Conservation (phyloP, 108 stramenopile genomes). For the Nitzschia sp. region DNA sequence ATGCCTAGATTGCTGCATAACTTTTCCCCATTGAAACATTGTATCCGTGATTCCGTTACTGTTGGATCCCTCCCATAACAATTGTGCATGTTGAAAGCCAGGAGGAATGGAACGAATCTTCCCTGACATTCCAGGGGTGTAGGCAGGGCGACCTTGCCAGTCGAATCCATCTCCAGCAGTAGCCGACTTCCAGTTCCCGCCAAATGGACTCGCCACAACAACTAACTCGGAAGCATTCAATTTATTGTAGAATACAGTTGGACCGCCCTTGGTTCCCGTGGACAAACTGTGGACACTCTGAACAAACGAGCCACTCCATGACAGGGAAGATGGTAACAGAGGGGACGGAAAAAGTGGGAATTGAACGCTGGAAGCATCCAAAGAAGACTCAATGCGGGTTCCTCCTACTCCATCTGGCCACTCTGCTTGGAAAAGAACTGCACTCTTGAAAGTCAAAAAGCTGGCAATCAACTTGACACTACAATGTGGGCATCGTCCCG, state of each 20-base stretch:
- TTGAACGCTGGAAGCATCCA: background rate
- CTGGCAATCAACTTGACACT: too few relatives aligned
- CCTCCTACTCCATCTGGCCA: slow-evolving; percentile 27
- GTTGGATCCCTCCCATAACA: slow-evolving; percentile 15
- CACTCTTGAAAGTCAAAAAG: slow-evolving; percentile 4
- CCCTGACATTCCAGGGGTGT: slow-evolving; percentile 29
- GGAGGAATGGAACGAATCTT: slow-evolving; percentile 14
- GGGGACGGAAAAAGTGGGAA: slow-evolving; percentile 27
- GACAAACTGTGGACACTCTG: slow-evolving; percentile 30
- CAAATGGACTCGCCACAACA: slow-evolving; percentile 21
- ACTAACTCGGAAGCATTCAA: slow-evolving; percentile 16
- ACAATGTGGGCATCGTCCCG: too few relatives aligned
- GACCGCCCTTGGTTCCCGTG: slow-evolving; percentile 39
- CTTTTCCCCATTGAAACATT: slow-evolving; percentile 35
- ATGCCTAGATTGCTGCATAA: slow-evolving; percentile 12
- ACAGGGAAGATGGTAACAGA: slow-evolving; percentile 12
- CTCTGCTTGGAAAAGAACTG: slow-evolving; percentile 24
- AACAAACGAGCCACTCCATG: slow-evolving; percentile 41
- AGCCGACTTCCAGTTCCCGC: slow-evolving; percentile 20
- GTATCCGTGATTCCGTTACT: slow-evolving; percentile 28
- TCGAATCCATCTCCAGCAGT: slow-evolving; percentile 23
- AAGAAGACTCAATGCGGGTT: background rate
- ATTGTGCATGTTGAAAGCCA: slow-evolving; percentile 8
- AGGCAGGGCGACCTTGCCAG: slow-evolving; percentile 27
- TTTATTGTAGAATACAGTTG: slow-evolving; percentile 36